phyloP scores from a whole-genome alignment of 768 basidiomycete genomes.

The Lactifluus piperatus region DNA sequence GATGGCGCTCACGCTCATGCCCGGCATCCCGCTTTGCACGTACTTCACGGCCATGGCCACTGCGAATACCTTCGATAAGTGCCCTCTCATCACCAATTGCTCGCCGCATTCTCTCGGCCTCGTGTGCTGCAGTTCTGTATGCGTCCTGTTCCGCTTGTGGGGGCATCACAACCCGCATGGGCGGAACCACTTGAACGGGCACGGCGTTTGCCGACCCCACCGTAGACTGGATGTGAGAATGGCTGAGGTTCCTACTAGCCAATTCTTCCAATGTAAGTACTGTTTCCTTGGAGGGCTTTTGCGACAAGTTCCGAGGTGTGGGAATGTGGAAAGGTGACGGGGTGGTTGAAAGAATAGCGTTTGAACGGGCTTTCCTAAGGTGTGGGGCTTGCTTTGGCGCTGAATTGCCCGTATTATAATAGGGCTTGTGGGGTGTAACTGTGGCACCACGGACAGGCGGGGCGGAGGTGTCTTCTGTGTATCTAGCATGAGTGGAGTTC shows the following conservation, averaged over 20 bases:
- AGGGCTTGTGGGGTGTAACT: not conserved
- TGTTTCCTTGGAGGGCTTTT: not conserved
- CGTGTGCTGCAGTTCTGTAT: not conserved
- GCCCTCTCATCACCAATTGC: not conserved
- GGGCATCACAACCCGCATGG: not conserved
- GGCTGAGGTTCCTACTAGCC: not conserved
- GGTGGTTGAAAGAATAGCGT: not conserved
- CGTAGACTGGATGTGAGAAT: not conserved
- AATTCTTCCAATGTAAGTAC: not conserved
- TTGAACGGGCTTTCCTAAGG: constrained; percentile 14
- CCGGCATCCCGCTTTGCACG: not conserved
- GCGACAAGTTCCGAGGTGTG: not conserved
- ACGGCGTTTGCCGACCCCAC: not conserved
- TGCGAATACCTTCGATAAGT: not conserved
- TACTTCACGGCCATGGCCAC: not conserved
- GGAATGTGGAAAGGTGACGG: not conserved
- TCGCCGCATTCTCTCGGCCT: not conserved
- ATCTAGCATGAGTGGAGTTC: not conserved
- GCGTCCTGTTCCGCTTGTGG: not conserved
- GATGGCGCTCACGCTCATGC: constrained; percentile 3
- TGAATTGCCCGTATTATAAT: not conserved
- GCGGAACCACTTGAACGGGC: constrained; percentile 6
- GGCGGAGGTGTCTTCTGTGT: not conserved
- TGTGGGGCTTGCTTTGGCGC: not conserved
- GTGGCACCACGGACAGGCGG: not conserved